Evolutionary conservation across 495 filamentous ascomycete species (phyloP).

Genomic region (Usnea hakonensis): DNA sequence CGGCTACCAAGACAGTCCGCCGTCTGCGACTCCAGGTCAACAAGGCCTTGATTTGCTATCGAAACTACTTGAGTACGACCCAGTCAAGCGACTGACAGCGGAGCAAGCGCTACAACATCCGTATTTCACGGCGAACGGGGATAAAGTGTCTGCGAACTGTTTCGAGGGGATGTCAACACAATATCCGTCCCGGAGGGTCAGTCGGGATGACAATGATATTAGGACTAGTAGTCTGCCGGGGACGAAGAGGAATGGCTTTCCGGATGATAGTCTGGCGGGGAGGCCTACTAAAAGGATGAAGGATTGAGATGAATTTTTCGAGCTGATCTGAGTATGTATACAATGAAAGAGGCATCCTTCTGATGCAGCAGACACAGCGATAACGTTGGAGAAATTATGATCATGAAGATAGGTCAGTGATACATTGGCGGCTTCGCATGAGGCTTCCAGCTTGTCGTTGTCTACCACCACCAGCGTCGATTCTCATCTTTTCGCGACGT

Average conservation of each 20-base stretch:
- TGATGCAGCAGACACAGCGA: not conserved
- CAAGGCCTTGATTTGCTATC: conserved; percentile 76
- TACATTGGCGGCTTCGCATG: too few relatives aligned
- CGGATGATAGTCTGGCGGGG: conserved; percentile 68
- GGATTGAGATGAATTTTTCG: conserved; percentile 32
- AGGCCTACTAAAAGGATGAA: conserved; percentile 59
- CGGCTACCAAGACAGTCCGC: conserved; percentile 45
- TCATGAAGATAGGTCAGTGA: too few relatives aligned
- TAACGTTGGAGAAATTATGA: not conserved
- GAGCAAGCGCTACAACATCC: conserved; percentile 76
- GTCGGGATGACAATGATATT: conserved; percentile 91
- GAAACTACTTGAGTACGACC: conserved; percentile 85
- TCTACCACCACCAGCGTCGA: too few relatives aligned
- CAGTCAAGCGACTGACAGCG: conserved; percentile 77
- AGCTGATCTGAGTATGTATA: not conserved
- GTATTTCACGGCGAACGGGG: conserved; percentile 64
- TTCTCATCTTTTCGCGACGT: too few relatives aligned
- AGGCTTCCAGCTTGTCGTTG: too few relatives aligned
- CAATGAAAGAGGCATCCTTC: not conserved
- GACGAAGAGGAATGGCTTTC: conserved; percentile 81
- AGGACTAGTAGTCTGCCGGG: conserved; percentile 78
- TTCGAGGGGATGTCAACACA: conserved; percentile 82
- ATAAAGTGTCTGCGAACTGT: conserved; percentile 66
- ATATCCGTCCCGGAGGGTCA: conserved; percentile 86
- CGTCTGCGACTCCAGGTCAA: conserved; percentile 52